These are phyloP conservation scores for Salix caprea DNA, from an alignment of 345 rosid genomes.

Conservation along the genomic window DNA sequence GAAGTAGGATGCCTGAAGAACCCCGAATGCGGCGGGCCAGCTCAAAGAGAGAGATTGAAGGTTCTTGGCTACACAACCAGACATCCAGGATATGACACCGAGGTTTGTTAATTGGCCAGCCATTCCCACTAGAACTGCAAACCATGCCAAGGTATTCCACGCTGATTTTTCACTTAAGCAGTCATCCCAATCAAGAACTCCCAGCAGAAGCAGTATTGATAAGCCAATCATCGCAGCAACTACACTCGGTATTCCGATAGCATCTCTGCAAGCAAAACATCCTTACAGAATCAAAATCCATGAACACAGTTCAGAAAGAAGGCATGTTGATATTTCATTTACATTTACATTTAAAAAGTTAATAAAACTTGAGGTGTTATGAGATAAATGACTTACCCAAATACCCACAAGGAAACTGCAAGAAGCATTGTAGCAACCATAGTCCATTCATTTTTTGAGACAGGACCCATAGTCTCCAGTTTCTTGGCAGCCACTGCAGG, in stretches of 20 bases:
- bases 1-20: conserved; percentile 95
- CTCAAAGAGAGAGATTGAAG: conserved; percentile 72
- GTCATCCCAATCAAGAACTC: conserved; percentile 96
- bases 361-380: neutral
- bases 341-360: neutral
- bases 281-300: conserved; percentile 1
- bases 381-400: conserved; percentile 50
- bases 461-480: conserved; percentile 77
- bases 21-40: conserved; percentile 84
- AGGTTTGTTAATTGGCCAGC: conserved; percentile 89
- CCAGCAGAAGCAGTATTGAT: conserved; percentile 73
- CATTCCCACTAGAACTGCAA: conserved; percentile 91
- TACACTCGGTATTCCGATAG: conserved; percentile 80
- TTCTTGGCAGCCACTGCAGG: conserved; percentile 84
- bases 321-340: neutral
- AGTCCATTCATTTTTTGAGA: conserved; percentile 76
- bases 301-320: neutral
- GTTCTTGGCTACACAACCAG: conserved; percentile 56
- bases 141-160: conserved; percentile 97
- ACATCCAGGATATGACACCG: conserved; percentile 88
- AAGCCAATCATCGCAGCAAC: conserved; percentile 96
- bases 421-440: conserved; percentile 94
- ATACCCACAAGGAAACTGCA: conserved; percentile 89
- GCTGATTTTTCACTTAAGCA: conserved; percentile 94
- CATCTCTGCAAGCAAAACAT: conserved; percentile 49